Evolutionary conservation across 176 grass and related monocot genomes (phyloP), one percentile per base, ranked within the genome.

Genomic region (Oryza longistaminata): DNA sequence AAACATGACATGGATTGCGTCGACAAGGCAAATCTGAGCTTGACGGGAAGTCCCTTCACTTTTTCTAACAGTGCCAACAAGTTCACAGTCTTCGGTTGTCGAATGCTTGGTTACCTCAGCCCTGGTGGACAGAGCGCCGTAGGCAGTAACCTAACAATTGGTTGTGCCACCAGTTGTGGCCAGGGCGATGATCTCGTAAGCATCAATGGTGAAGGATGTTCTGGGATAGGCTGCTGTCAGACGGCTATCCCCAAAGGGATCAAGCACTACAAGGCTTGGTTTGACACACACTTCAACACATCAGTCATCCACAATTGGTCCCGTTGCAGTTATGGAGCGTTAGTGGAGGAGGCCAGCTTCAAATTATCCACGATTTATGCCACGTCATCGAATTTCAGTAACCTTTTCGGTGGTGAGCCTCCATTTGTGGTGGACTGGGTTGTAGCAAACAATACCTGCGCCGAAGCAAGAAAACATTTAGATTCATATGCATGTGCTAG

Each of bases 301-400:
- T 27, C 68, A 5, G 6, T 0, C 0, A 76, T 70, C 10, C n/a
- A 83, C 35, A 1, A 49, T 25, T 66, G 37, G 9, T 80, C 24
- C 19, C 65, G 4, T 7, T 90, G 88, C 70, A 66, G 66, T 67
- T 90, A 87, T 14, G 88, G 74, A 1, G 65, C 74, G 9, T 61
- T 90, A 0, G 34, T 75, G 73, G 84, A 87, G 27, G n/a, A 1
- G 2, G 74, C 17, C 4, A 3, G 7, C 6, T 87, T 84, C 53
- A 7, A 2, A 9, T 87, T 87, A 14, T 2, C 7, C 0, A 5
- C 73, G 7, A 31, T 8, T 27, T 79, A 87, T n/a, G 2, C 21
- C 2, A 75, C 27, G 2, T 75, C 78, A 1, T 17, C 44, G 0
- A 21, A 5, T 9, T 76, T 90, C n/a, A 29, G 45, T 14, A 6